Evolutionary conservation across 2,329 filamentous ascomycete genomes (phyloP), one percentile per base, ranked within the genome.

Genomic region (Pseudopithomyces chartarum): DNA sequence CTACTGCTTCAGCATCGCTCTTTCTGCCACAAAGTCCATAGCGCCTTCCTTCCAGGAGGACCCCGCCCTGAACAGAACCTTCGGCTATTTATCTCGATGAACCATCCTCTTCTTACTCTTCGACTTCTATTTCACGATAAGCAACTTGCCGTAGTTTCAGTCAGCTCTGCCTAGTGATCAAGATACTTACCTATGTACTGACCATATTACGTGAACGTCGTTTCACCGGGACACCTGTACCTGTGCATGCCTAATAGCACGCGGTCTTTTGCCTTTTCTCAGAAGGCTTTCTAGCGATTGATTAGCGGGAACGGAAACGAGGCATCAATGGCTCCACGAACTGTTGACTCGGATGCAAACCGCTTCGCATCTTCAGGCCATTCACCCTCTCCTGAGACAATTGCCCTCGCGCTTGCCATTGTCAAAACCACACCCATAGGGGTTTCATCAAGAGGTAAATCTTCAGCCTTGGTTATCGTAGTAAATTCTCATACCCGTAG

Each of bases 381-480:
- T 22, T 32, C 59, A 6, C 71, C 69, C 23, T 65, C 69, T 5
- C 45, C 40, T 13, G 56, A 70, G 11, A 70, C 75, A 40, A 52
- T 73, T 17, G 73, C 74, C 2, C 61, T 75, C 15, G 75, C 74
- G 6, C 59, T 77, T 40, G 69, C 71, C 3, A 60, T 78, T n/a
- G 58, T 79, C n/a, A 67, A 65, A 20, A 68, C 70, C 2, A 81
- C 78, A 55, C 78, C 79, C 5, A 42, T 57, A 5, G 68, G 64
- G 0, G 55, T 73, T 17, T 60, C 67, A 2, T 63, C 77, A 2
- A 66, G 67, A 69, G 73, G 75, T 73, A 11, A 55, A 61, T 55
- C 6, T 2, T n/a, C 4, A 13, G n/a, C 7, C 22, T 2, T 5
- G 23, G n/a, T 19, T 13, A 10, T 38, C 17, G 15, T 29, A 2